Conservation (phyloP, 1,284 basidiomycete genomes). For the Hemileia vastatrix region DNA sequence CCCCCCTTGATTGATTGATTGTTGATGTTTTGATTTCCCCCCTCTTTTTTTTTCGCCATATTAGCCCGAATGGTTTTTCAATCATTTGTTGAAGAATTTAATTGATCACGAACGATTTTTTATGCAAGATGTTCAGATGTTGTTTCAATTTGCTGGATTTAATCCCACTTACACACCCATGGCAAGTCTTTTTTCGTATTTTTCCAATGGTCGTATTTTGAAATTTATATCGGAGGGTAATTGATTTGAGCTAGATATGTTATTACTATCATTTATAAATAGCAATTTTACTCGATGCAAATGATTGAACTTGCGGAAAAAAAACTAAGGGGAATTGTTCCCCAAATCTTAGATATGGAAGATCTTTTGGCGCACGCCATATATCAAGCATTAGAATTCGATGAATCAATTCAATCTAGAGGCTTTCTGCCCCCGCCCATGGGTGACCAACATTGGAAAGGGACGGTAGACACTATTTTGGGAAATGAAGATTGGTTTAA, state of each 20-base stretch:
- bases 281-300: conserved; percentile 57
- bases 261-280: conserved; percentile 46
- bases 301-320: conserved; percentile 9
- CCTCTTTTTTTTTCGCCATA: background rate
- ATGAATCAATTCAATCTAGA: conserved; percentile 55
- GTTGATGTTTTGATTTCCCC: conserved; percentile 1
- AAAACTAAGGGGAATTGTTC: conserved; percentile 65
- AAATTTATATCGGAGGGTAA: conserved; percentile 11
- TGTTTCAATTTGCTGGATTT: conserved; percentile 15
- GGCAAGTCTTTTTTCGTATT: conserved; percentile 10
- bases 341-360: conserved; percentile 64
- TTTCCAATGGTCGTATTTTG: conserved; percentile 6
- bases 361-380: conserved; percentile 87
- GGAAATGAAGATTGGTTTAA: conserved; percentile 78
- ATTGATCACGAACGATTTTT: conserved; percentile 9
- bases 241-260: conserved; percentile 15
- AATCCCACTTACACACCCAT: conserved; percentile 33
- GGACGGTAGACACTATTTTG: conserved; percentile 64
- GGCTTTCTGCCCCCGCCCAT: conserved; percentile 3
- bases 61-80: conserved; percentile 90
- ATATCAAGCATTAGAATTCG: conserved; percentile 80
- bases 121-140: conserved; percentile 4
- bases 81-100: conserved; percentile 70
- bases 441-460: background rate
- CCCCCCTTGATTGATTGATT: background rate